Percentiles rank a stretch among this genome's conserved stretches.
These are phyloP conservation scores for Clohesyomyces aquaticus DNA, from an alignment of 495 filamentous ascomycete species.

Conservation along the genomic window DNA sequence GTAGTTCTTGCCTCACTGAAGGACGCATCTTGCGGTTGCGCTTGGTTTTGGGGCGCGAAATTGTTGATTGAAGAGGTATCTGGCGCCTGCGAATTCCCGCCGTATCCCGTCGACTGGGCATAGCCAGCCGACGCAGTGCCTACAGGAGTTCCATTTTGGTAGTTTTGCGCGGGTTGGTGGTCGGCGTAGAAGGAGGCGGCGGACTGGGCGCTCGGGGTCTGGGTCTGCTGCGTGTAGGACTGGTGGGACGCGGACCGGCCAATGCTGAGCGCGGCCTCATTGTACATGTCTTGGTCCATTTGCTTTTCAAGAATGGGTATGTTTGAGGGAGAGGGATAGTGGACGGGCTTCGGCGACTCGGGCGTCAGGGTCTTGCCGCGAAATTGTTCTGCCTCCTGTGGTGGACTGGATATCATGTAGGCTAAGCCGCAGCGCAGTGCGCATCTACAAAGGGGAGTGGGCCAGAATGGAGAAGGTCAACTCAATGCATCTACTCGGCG, in stretches of 20 bases:
- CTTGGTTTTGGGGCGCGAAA: conserved; percentile 23
- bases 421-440: conserved; percentile 38
- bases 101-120: conserved; percentile 22
- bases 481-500: conserved; percentile 40
- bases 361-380: conserved; percentile 71
- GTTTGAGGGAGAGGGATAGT: conserved; percentile 69
- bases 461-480: conserved; percentile 26
- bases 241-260: conserved; percentile 39
- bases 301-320: conserved; percentile 73
- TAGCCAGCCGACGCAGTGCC: conserved; percentile 20
- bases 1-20: conserved; percentile 34
- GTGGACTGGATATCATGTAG: conserved; percentile 66
- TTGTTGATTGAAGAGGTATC: conserved; percentile 39
- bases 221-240: conserved; percentile 30
- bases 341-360: conserved; percentile 71
- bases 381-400: conserved; percentile 66
- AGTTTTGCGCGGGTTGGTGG: conserved; percentile 21
- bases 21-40: conserved; percentile 25
- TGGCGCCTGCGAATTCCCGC: conserved; percentile 28
- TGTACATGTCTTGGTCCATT: conserved; percentile 68
- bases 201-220: conserved; percentile 35
- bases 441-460: conserved; percentile 22
- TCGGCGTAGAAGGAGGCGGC: conserved; percentile 33
- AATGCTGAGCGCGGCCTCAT: conserved; percentile 59
- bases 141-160: conserved; percentile 19